phyloP scores from a whole-genome alignment of 345 rosid genomes.

The Bruguiera gymnorhiza region DNA sequence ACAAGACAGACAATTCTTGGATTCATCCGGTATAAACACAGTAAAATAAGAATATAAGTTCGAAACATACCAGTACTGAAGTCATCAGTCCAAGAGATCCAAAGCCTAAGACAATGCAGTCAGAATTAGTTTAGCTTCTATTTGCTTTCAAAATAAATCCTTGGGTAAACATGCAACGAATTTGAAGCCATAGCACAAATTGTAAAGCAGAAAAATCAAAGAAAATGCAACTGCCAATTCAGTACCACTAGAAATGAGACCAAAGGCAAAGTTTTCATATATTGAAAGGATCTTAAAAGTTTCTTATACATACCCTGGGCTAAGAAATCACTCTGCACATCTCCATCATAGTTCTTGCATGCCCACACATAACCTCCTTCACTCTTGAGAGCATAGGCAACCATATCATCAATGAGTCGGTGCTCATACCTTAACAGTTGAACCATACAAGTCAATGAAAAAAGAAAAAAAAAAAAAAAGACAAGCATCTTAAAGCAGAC shows the following conservation, averaged over 20 bases:
- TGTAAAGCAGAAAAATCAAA: not conserved
- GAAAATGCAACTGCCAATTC: not conserved
- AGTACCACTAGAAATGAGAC: not conserved
- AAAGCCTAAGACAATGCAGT: conserved; percentile 33
- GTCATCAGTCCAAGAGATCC: conserved; percentile 99
- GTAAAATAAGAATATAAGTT: not conserved
- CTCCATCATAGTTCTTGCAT: conserved; percentile 38
- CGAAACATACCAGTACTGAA: conserved; percentile 73
- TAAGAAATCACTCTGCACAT: conserved; percentile 97
- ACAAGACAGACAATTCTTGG: not conserved
- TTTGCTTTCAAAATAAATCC: not conserved
- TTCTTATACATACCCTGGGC: conserved; percentile 67
- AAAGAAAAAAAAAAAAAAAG: not conserved
- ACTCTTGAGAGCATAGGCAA: conserved; percentile 92
- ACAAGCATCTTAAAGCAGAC: not conserved
- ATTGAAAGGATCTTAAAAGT: not conserved
- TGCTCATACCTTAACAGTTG: conserved; percentile 76
- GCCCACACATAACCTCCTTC: conserved; percentile 99
- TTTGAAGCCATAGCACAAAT: no score
- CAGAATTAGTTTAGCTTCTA: not conserved
- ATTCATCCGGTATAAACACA: not conserved
- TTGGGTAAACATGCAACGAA: no score
- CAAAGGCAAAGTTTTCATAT: not conserved
- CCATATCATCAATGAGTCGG: conserved; percentile 99
- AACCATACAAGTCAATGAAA: not conserved